Evolutionary conservation across 345 rosid genomes (phyloP).

Genomic region (Salix exigua): DNA sequence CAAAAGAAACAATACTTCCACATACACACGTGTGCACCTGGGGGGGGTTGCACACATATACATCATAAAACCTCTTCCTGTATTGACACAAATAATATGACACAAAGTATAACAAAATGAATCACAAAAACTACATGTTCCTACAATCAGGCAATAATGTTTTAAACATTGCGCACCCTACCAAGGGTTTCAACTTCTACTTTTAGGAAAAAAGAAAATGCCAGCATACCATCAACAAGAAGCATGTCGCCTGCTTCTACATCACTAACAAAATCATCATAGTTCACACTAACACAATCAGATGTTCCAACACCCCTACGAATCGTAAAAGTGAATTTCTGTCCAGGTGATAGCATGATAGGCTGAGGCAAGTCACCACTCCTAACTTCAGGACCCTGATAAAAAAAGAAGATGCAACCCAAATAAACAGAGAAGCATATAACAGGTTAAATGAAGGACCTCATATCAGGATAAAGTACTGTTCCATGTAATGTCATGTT

Average conservation of each 20-base stretch:
- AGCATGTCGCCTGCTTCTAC: slow-evolving; percentile 96
- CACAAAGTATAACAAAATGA: too few relatives aligned
- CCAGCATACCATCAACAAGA: slow-evolving; percentile 87
- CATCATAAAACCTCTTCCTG: too few relatives aligned
- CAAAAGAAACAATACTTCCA: too few relatives aligned
- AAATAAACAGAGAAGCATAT: background rate
- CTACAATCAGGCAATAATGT: background rate
- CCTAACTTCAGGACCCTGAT: slow-evolving; percentile 98
- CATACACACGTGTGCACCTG: too few relatives aligned
- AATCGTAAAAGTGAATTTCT: slow-evolving; percentile 91
- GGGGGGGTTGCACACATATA: too few relatives aligned
- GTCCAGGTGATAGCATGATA: slow-evolving; percentile 60
- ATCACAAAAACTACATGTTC: background rate
- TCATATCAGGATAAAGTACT: too few relatives aligned
- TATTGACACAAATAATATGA: too few relatives aligned
- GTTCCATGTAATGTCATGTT: too few relatives aligned
- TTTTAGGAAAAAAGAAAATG: background rate
- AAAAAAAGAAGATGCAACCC: background rate
- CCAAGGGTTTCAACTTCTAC: background rate
- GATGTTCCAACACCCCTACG: slow-evolving; percentile 82
- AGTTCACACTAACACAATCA: slow-evolving; percentile 91
- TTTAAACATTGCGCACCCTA: background rate
- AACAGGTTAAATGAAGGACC: background rate
- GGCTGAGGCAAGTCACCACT: slow-evolving; percentile 99
- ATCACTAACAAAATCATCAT: slow-evolving; percentile 91